Percentiles rank a stretch among this genome's conserved stretches.
phyloP scores from a whole-genome alignment of 257 asterid genomes.

The Nicotiana otophora region DNA sequence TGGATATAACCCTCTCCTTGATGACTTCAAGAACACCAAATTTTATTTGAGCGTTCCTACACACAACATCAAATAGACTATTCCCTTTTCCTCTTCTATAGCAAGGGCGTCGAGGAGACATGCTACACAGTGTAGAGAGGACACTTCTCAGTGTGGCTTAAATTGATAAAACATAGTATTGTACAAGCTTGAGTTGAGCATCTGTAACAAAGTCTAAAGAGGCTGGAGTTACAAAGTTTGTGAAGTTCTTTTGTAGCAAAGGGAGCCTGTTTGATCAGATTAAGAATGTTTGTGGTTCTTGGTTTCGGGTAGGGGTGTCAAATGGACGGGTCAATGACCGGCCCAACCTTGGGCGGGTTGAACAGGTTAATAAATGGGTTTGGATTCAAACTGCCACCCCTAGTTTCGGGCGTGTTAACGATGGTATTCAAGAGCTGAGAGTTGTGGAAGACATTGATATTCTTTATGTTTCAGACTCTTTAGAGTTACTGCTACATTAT shows the following conservation, averaged over 20 bases:
- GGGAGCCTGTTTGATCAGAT: neutral
- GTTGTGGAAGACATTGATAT: neutral
- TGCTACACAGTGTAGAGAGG: neutral
- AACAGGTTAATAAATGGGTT: no score
- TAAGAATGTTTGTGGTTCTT: neutral
- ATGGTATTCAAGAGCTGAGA: neutral
- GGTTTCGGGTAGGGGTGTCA: neutral
- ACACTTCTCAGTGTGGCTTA: neutral
- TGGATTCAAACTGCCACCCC: no score
- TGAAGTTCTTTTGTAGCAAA: neutral
- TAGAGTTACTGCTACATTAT: neutral
- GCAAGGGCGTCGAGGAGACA: neutral
- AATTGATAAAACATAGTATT: neutral
- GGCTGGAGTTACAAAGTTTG: neutral
- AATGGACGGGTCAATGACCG: no score
- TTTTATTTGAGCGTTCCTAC: slow-evolving; percentile 93
- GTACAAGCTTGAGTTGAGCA: neutral
- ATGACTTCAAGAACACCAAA: slow-evolving; percentile 95
- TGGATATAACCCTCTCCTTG: slow-evolving; percentile 93
- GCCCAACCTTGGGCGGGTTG: no score
- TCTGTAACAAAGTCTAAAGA: neutral
- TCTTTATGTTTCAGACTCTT: neutral
- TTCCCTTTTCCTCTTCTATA: neutral
- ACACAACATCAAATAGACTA: slow-evolving; percentile 62
- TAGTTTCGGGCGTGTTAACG: neutral